Base-by-base conservation (phyloP, 2,329 filamentous ascomycete species). In the Fusarium zealandicum region DNA sequence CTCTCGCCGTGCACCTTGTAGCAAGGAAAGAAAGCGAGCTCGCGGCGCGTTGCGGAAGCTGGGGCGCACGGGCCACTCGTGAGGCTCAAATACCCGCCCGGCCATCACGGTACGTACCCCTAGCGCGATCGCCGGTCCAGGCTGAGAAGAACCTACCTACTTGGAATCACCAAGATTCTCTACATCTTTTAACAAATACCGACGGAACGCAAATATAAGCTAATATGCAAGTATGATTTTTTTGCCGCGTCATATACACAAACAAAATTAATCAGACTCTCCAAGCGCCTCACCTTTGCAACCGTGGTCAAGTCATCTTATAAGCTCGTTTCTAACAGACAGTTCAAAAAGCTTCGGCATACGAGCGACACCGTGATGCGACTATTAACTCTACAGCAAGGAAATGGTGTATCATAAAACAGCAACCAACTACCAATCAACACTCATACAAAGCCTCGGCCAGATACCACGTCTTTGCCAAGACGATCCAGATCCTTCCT, bases 1-100 rank as follows among this genome's bases (percentile, higher is more conserved):
- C 48, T 63, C 33, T 63, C 32, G 44, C 54, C 51, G 55, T 63
- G 48, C 39, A 57, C 44, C 49, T 44, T 61, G 46, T 44, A 45
- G 31, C 37, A 52, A 45, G 31, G 36, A 61, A 35, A 32, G 40
- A 43, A 16, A 63, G 40, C 50, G 48, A 63, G 56, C 59, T 63
- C 59, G 60, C 56, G 60, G 59, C 60, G 60, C 60, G 59, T 63
- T 60, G 28, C 56, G 63, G 40, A 37, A 63, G 56, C 56, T 51
- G 33, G 35, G 8, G 52, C 54, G 60, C 60, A 63, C 60, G 59
- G 60, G 27, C 59, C 59, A 46, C 39, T 11, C 20, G 25, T 41
- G 50, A 51, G 59, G 44, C 53, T 61, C 42, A 10, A 16, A 27
- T 27, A 10, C 6, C 25, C 6, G 25, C 25, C 25, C 10, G 6